These are phyloP conservation scores for Thuidium tamariscinum DNA, from an alignment of 225 moss, liverwort and hornwort genomes.

Conservation along the genomic window DNA sequence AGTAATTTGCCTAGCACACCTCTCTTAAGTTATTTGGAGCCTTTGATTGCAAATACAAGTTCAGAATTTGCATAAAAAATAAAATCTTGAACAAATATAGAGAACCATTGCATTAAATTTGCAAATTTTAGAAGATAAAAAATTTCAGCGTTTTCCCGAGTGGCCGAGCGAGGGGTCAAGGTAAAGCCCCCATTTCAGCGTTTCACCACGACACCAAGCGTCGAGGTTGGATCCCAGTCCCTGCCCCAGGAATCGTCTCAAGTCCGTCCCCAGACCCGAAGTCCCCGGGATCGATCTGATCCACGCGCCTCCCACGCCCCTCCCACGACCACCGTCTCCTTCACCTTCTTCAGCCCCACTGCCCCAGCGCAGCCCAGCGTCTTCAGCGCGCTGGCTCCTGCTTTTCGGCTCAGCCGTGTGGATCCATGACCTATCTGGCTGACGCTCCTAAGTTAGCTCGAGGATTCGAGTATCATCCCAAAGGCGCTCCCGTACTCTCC, in stretches of 20 bases:
- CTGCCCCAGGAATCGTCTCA: neutral
- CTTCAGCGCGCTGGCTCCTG: neutral
- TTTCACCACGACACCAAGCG: too few species aligned
- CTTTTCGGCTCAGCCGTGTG: neutral
- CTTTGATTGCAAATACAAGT: too few species aligned
- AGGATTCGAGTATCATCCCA: neutral
- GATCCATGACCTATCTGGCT: neutral
- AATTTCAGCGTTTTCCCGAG: too few species aligned
- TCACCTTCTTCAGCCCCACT: neutral
- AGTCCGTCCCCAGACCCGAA: neutral
- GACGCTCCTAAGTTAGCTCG: too few species aligned
- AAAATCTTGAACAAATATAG: too few species aligned
- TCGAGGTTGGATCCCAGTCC: neutral
- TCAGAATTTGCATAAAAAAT: too few species aligned
- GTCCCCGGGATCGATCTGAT: neutral
- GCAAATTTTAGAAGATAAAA: too few species aligned
- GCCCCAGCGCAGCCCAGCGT: neutral
- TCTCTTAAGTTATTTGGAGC: too few species aligned
- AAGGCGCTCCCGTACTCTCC: neutral
- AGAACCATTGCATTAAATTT: too few species aligned
- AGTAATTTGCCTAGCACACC: too few species aligned
- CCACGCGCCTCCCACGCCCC: neutral
- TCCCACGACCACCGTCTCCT: neutral
- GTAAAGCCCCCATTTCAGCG: too few species aligned
- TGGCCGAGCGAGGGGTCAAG: too few species aligned